Percentiles rank a stretch among this genome's conserved stretches.
phyloP scores from a whole-genome alignment of 805 yeast genomes.

The Lipomyces yamanashiensis region DNA sequence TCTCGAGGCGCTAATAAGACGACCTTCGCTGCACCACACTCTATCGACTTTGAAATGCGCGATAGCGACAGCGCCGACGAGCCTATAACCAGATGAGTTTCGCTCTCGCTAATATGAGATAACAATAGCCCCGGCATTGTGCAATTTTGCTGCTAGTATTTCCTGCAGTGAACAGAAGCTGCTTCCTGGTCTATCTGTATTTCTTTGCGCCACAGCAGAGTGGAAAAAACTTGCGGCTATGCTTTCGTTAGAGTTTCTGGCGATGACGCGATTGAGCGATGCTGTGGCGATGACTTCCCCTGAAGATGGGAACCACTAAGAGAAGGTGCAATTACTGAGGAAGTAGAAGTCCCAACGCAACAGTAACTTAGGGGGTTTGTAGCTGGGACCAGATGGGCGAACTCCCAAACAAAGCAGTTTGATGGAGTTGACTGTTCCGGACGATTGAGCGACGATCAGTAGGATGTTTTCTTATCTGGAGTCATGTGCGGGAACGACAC shows the following conservation, averaged over 20 bases:
- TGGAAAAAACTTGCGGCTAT: not conserved
- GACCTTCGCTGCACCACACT: slow-evolving; percentile 29
- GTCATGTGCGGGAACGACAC: not conserved
- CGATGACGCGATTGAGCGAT: slow-evolving; percentile 14
- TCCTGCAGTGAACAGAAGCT: not conserved
- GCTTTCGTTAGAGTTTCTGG: not conserved
- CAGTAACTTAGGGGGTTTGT: too few species aligned
- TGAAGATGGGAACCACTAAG: not conserved
- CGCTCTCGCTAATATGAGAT: slow-evolving; percentile 29
- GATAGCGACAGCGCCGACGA: slow-evolving; percentile 32
- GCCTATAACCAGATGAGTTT: slow-evolving; percentile 35
- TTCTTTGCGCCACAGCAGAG: slow-evolving; percentile 10
- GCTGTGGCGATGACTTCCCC: slow-evolving; percentile 11
- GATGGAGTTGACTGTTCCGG: too few species aligned
- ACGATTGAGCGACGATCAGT: too few species aligned
- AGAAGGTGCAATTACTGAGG: not conserved
- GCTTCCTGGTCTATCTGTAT: not conserved
- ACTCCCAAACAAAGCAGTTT: too few species aligned
- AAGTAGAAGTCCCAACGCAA: too few species aligned
- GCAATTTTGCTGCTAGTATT: not conserved
- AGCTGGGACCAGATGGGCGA: too few species aligned
- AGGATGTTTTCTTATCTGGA: too few species aligned
- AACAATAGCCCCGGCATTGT: slow-evolving; percentile 30
- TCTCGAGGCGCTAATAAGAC: slow-evolving; percentile 21
- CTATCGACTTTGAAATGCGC: slow-evolving; percentile 29